Conservation (phyloP, 1,139 yeast genomes). For the Sugiyamaella pinicola region DNA sequence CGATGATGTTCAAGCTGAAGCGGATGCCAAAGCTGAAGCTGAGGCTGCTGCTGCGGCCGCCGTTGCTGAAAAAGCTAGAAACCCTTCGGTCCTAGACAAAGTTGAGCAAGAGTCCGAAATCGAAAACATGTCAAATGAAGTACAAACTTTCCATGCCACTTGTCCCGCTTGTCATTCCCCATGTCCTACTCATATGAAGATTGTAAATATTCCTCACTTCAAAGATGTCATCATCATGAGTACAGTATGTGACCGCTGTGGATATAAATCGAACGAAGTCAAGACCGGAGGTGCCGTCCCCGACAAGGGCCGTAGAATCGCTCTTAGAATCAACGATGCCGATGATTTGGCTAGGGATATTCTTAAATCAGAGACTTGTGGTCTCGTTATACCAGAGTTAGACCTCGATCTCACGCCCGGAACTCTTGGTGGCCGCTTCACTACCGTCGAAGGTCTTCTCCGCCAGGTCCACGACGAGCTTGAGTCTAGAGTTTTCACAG, state of each 20-base stretch:
- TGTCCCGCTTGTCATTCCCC: slow-evolving; percentile 85
- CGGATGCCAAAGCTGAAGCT: slow-evolving; percentile 42
- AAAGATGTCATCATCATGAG: slow-evolving; percentile 97
- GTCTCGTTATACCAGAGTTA: slow-evolving; percentile 81
- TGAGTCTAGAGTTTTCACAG: slow-evolving; percentile 78
- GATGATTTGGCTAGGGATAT: slow-evolving; percentile 95
- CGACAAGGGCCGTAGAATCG: slow-evolving; percentile 72
- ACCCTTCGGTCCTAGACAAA: slow-evolving; percentile 34
- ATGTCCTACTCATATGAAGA: slow-evolving; percentile 94
- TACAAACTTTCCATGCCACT: slow-evolving; percentile 88
- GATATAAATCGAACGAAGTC: slow-evolving; percentile 95
- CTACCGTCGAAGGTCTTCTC: slow-evolving; percentile 91
- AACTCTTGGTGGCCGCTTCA: slow-evolving; percentile 96
- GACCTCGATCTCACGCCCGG: slow-evolving; percentile 92
- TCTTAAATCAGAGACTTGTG: slow-evolving; percentile 92
- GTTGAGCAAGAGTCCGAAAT: slow-evolving; percentile 56
- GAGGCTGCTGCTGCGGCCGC: slow-evolving; percentile 30
- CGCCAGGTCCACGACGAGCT: slow-evolving; percentile 89
- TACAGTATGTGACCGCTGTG: slow-evolving; percentile 89
- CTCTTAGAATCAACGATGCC: slow-evolving; percentile 79
- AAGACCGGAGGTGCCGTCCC: slow-evolving; percentile 99
- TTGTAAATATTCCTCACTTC: slow-evolving; percentile 95
- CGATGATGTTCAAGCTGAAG: slow-evolving; percentile 59
- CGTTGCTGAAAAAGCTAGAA: slow-evolving; percentile 36
- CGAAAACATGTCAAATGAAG: slow-evolving; percentile 83